A percentile compares a stretch with the other conserved stretches of the same genome.
phyloP scores from a whole-genome alignment of 305 asterid genomes.

The Solanum hybrid region DNA sequence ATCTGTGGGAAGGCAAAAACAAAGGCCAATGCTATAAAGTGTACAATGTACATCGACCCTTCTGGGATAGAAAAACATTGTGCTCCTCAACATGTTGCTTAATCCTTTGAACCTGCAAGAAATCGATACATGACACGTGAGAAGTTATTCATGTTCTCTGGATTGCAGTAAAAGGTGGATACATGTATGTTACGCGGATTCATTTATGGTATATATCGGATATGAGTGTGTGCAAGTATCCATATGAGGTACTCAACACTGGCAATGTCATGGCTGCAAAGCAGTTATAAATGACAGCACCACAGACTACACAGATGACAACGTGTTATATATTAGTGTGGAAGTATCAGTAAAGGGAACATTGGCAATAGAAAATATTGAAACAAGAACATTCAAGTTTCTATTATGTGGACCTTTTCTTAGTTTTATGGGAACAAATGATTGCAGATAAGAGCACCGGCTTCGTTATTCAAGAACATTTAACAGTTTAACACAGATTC shows the following conservation, averaged over 20 bases:
- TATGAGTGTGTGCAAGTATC: background rate
- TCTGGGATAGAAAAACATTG: background rate
- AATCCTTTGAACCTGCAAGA: constrained; percentile 3
- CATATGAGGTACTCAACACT: background rate
- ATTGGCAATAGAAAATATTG: background rate
- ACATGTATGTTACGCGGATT: background rate
- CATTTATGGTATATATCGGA: background rate
- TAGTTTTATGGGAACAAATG: background rate
- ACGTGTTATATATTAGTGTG: background rate
- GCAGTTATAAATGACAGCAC: background rate
- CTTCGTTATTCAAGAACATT: background rate
- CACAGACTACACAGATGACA: background rate
- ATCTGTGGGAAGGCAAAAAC: background rate
- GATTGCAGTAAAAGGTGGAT: background rate
- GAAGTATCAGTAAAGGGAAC: background rate
- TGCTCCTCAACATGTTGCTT: background rate
- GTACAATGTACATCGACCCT: background rate
- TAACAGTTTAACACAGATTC: background rate
- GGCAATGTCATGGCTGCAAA: background rate
- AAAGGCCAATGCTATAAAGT: background rate
- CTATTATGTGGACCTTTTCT: background rate
- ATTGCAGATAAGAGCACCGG: background rate
- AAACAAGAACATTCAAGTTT: background rate
- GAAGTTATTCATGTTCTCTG: background rate
- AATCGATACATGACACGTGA: background rate